A percentile compares a stretch with the other conserved stretches of the same genome.
phyloP scores from a whole-genome alignment of 805 yeast species.

The Hanseniaspora meyeri region DNA sequence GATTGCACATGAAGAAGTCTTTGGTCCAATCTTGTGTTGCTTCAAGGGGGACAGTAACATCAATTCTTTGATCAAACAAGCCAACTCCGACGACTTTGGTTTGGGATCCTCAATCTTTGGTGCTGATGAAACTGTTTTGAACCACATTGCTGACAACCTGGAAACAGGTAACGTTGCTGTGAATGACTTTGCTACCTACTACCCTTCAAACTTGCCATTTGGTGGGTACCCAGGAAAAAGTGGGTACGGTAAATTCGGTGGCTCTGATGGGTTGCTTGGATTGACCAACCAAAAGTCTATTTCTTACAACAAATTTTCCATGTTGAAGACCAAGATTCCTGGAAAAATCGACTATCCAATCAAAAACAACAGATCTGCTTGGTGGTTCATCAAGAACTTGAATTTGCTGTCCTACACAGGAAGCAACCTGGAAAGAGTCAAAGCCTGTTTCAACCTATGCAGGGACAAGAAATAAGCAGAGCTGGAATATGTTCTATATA shows the following conservation, averaged over 20 bases:
- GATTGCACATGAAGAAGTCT: constrained; percentile 81
- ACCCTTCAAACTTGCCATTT: constrained; percentile 91
- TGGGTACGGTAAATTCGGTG: constrained; percentile 96
- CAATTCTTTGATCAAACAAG: constrained; percentile 58
- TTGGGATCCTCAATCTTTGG: constrained; percentile 90
- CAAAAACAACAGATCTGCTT: constrained; percentile 63
- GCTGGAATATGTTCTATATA: not conserved
- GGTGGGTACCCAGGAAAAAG: constrained; percentile 79
- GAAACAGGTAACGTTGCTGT: constrained; percentile 88
- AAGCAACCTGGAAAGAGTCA: constrained; percentile 56
- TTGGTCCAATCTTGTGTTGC: constrained; percentile 81
- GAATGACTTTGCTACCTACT: constrained; percentile 93
- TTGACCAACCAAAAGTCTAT: constrained; percentile 77
- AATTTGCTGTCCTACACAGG: constrained; percentile 75
- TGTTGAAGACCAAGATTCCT: constrained; percentile 75
- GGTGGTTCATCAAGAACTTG: constrained; percentile 74
- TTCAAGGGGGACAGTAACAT: constrained; percentile 51
- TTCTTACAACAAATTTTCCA: constrained; percentile 70
- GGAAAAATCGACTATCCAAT: constrained; percentile 87
- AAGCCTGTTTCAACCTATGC: constrained; percentile 44
- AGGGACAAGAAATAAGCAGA: constrained; percentile 27
- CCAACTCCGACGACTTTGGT: constrained; percentile 80
- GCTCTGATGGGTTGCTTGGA: constrained; percentile 91
- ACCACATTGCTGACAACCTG: constrained; percentile 49
- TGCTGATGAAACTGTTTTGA: constrained; percentile 41